These are phyloP conservation scores for Rutstroemia sp. DNA, from an alignment of 2,329 filamentous ascomycete species.

Conservation along the genomic window DNA sequence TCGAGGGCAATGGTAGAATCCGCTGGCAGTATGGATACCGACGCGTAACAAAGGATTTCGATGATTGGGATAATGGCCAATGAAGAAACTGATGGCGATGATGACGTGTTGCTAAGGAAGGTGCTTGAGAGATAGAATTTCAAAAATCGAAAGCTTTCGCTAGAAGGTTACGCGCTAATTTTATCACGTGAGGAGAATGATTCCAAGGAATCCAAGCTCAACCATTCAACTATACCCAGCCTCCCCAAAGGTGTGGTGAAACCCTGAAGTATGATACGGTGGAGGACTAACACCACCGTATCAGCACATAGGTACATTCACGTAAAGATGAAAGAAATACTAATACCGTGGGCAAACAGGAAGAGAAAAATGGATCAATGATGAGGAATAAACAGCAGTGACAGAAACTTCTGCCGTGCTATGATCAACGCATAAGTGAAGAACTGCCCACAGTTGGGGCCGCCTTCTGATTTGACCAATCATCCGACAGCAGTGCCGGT, in stretches of 20 bases:
- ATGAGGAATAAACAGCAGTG: constrained; percentile 11
- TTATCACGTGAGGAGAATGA: no score
- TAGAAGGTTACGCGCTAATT: constrained; percentile 12
- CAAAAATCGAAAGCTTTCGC: constrained; percentile 14
- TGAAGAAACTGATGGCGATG: constrained; percentile 15
- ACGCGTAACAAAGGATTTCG: constrained; percentile 18
- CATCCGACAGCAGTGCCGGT: constrained; percentile 17
- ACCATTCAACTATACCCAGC: not conserved
- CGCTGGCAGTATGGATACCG: constrained; percentile 4
- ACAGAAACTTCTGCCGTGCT: constrained; percentile 18
- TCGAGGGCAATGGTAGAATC: constrained; percentile 8
- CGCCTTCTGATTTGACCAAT: constrained; percentile 7
- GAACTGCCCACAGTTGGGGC: constrained; percentile 8
- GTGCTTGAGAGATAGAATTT: constrained; percentile 11
- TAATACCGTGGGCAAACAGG: not conserved
- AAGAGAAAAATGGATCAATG: constrained; percentile 7
- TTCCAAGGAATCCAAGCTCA: not conserved
- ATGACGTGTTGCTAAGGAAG: constrained; percentile 14
- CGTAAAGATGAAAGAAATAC: not conserved
- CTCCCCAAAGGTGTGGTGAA: constrained; percentile 3
- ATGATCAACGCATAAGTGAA: constrained; percentile 17
- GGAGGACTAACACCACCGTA: not conserved
- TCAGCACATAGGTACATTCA: not conserved
- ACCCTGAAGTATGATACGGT: not conserved
- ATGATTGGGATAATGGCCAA: constrained; percentile 11